phyloP scores from a whole-genome alignment of 2,329 filamentous ascomycete species.

The Alternaria hordeiaustralica region DNA sequence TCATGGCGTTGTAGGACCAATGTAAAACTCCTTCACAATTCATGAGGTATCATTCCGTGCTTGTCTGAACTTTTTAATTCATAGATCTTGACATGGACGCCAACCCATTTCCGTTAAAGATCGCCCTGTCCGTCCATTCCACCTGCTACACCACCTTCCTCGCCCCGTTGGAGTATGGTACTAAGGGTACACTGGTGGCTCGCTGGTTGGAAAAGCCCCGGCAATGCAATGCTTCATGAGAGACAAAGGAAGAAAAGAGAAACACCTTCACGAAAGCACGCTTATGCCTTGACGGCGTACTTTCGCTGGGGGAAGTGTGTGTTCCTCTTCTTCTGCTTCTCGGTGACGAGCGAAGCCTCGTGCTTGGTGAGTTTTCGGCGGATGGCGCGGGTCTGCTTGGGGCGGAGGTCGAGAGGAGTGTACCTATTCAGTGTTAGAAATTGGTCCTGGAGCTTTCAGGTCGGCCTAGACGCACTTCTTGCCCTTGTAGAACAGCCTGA shows the following conservation, averaged over 20 bases:
- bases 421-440: slow-evolving; percentile 59
- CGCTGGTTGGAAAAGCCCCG: slow-evolving; percentile 48
- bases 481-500: slow-evolving; percentile 96
- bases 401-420: slow-evolving; percentile 94
- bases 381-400: slow-evolving; percentile 98
- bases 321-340: slow-evolving; percentile 96
- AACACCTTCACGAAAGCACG: slow-evolving; percentile 36
- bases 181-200: slow-evolving; percentile 50
- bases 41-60: slow-evolving; percentile 25
- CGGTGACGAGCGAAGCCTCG: slow-evolving; percentile 82
- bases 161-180: slow-evolving; percentile 42
- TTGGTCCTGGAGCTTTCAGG: background rate
- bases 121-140: slow-evolving; percentile 43
- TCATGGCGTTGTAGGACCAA: background rate
- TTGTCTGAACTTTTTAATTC: slow-evolving; percentile 50
- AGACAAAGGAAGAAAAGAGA: slow-evolving; percentile 48
- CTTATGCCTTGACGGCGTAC: slow-evolving; percentile 92
- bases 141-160: slow-evolving; percentile 40
- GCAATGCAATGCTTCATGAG: slow-evolving; percentile 52
- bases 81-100: slow-evolving; percentile 51
- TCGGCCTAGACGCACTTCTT: slow-evolving; percentile 71
- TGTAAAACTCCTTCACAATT: slow-evolving; percentile 17
- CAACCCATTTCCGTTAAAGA: slow-evolving; percentile 49
- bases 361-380: slow-evolving; percentile 91
- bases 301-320: slow-evolving; percentile 98